Evolutionary conservation across 1,139 yeast genomes (phyloP), one percentile per base, ranked within the genome.

Genomic region (Zhuliangozyma blackwelliae): DNA sequence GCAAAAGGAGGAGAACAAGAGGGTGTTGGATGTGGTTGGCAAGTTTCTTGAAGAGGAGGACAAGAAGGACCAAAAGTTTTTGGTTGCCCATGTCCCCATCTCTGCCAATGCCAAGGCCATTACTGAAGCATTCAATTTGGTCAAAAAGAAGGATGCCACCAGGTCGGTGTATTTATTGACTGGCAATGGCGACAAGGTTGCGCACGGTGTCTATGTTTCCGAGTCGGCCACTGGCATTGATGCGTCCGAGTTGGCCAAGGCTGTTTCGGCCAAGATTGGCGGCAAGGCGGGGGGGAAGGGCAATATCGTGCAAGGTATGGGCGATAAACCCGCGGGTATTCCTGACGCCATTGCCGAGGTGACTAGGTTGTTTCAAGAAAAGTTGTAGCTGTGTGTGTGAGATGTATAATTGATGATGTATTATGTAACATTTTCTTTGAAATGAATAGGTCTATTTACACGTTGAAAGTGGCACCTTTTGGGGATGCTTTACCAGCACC

Each of bases 221-320:
- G 81, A 85, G 46, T 67, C 82, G 46, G 73, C 72, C 36, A 78
- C 83, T 60, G 92, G 92, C 37, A 67, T 88, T 30, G 74, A 80
- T 49, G 96, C 96, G 28, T 68, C 77, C 44, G 89, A 77, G 25
- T 74, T 89, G 49, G 95, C 95, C 28, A 66, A 72, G 39, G 67
- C 75, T 40, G 97, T 86, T 32, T 69, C 90, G 34, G 65, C 68
- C 37, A 71, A 74, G 52, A 79, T 94, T 51, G 99, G 98, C 48
- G 99, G 99, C 62, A 87, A 85, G 61, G 95, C 96, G 41, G 99
- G 99, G 65, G 99, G 99, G 61, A 92, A 88, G 65, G 97, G 97
- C 44, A 87, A 89, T 50, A 81, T 90, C 42, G 88, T 89, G 48
- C 98, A 92, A 69, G 99, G 99, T 61, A 84, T 89, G 80, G 98